phyloP scores from a whole-genome alignment of 495 filamentous ascomycete genomes.

The Penicillium subrubescens region DNA sequence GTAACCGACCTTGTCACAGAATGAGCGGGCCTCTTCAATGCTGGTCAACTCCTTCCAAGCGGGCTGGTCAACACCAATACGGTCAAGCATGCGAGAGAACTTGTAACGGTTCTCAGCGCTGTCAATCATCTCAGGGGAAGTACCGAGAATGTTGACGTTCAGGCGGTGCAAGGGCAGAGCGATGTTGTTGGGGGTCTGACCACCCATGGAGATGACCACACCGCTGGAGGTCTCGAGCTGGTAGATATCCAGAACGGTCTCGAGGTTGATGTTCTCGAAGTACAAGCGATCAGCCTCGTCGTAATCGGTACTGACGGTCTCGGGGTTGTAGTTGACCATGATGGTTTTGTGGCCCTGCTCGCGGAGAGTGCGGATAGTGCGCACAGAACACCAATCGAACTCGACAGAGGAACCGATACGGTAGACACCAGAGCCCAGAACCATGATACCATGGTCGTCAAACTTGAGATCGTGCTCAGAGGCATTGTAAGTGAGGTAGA shows the following conservation, averaged over 20 bases:
- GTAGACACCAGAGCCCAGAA: constrained; percentile 95
- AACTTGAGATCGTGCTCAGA: constrained; percentile 84
- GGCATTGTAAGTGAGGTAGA: constrained; percentile 95
- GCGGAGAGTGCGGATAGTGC: constrained; percentile 89
- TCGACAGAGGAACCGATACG: constrained; percentile 97
- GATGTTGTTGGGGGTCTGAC: constrained; percentile 98
- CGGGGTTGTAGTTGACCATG: constrained; percentile 97
- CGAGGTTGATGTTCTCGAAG: constrained; percentile 96
- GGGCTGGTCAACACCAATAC: constrained; percentile 92
- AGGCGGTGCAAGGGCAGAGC: constrained; percentile 84
- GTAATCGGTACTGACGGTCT: constrained; percentile 94
- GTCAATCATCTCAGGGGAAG: constrained; percentile 98
- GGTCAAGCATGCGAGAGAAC: constrained; percentile 96
- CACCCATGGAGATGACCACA: constrained; percentile 97
- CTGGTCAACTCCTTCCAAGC: constrained; percentile 97
- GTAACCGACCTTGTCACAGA: constrained; percentile 87
- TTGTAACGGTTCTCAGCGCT: constrained; percentile 97
- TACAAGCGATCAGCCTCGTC: constrained; percentile 95
- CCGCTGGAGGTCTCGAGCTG: constrained; percentile 83
- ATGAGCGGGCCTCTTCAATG: constrained; percentile 79
- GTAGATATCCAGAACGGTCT: constrained; percentile 95
- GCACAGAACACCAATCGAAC: constrained; percentile 99
- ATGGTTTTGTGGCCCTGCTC: constrained; percentile 90
- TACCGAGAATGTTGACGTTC: constrained; percentile 90
- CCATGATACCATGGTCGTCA: constrained; percentile 90